Percentiles rank a stretch among this genome's conserved stretches.
Conservation (phyloP, 768 basidiomycete species). For the Podaxis mareebaensis region DNA sequence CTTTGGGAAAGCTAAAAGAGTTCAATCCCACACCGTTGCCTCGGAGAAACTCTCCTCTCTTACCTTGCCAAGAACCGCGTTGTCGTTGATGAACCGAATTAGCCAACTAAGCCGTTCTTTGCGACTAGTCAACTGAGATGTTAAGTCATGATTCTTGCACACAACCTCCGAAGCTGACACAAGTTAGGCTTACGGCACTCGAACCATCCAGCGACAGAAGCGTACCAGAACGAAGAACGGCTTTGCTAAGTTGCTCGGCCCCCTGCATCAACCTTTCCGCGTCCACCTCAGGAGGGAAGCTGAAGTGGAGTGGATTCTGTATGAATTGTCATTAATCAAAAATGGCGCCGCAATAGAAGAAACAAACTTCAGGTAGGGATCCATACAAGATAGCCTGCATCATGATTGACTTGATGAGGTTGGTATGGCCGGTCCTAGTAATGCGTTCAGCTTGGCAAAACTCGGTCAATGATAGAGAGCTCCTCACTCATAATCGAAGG, state of each 20-base stretch:
- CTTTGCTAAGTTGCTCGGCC: constrained; percentile 72
- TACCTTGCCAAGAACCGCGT: constrained; percentile 77
- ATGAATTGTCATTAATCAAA: background rate
- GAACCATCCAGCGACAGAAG: background rate
- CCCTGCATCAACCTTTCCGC: constrained; percentile 79
- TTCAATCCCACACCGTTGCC: background rate
- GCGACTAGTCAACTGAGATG: constrained; percentile 71
- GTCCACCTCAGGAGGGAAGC: constrained; percentile 78
- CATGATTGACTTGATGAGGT: constrained; percentile 77
- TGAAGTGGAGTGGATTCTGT: constrained; percentile 78
- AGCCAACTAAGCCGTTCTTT: constrained; percentile 80
- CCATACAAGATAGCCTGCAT: constrained; percentile 83
- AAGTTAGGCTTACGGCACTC: background rate
- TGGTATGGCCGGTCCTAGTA: constrained; percentile 59
- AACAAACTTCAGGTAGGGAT: constrained; percentile 58
- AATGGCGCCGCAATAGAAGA: background rate
- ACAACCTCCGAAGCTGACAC: constrained; percentile 64
- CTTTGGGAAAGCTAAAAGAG: constrained; percentile 71
- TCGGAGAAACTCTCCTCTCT: constrained; percentile 10
- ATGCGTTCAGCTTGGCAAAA: constrained; percentile 1
- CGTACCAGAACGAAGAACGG: constrained; percentile 72
- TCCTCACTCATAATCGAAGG: constrained; percentile 65
- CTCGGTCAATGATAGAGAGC: background rate
- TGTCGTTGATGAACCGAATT: constrained; percentile 88
- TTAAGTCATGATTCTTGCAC: constrained; percentile 75